A percentile compares a stretch with the other conserved stretches of the same genome.
Conservation (phyloP, 305 asterid genomes). For the Rubia tinctorum region DNA sequence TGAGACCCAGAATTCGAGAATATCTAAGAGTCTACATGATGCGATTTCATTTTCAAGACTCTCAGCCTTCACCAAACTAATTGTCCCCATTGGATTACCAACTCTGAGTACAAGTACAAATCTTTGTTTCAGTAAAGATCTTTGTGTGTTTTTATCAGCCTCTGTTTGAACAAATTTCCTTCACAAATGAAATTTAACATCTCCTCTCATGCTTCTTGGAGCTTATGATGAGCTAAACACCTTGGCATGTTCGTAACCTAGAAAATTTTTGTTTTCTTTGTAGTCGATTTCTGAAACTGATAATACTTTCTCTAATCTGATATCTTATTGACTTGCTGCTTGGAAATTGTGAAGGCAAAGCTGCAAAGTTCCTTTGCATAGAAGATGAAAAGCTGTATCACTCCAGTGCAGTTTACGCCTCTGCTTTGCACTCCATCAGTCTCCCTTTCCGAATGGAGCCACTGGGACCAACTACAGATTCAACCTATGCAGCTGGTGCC, state of each 20-base stretch:
- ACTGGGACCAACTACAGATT: constrained; percentile 60
- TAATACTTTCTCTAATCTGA: constrained; percentile 3
- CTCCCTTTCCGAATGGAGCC: constrained; percentile 87
- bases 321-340: constrained; percentile 8
- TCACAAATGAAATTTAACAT: neutral
- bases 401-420: constrained; percentile 88
- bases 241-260: neutral
- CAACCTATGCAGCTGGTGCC: constrained; percentile 53
- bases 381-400: constrained; percentile 69
- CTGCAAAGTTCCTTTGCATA: constrained; percentile 54
- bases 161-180: neutral
- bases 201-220: too few species aligned
- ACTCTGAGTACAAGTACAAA: constrained; percentile 66
- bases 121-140: constrained; percentile 12
- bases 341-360: constrained; percentile 45
- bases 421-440: constrained; percentile 79
- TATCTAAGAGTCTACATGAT: constrained; percentile 67
- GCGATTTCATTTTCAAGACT: constrained; percentile 81
- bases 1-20: constrained; percentile 43
- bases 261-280: neutral
- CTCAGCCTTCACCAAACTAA: constrained; percentile 68
- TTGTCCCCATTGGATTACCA: constrained; percentile 80
- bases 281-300: neutral
- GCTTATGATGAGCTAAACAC: neutral
- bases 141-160: constrained; percentile 11